These are phyloP conservation scores for Zangia roseola DNA, from an alignment of 768 basidiomycete species.

Conservation along the genomic window DNA sequence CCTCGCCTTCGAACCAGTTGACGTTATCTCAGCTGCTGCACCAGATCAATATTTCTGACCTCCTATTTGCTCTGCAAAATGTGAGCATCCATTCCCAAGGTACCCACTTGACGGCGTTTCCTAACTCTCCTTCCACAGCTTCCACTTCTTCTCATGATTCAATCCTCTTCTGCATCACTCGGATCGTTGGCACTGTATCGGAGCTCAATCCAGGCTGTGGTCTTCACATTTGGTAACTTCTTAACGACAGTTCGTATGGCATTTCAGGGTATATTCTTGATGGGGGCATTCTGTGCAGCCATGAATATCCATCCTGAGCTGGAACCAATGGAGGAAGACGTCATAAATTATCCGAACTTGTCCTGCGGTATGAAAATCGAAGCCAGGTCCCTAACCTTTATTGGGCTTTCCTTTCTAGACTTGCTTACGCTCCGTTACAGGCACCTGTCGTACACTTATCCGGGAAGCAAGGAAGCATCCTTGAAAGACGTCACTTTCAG, in stretches of 20 bases:
- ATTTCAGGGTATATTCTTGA: constrained; percentile 84
- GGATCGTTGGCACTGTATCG: constrained; percentile 84
- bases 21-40: constrained; percentile 47
- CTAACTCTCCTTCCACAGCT: constrained; percentile 45
- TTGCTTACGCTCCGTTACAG: constrained; percentile 33
- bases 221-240: constrained; percentile 63
- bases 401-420: constrained; percentile 8
- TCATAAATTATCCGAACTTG: constrained; percentile 45
- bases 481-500: constrained; percentile 68
- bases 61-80: constrained; percentile 66
- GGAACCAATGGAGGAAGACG: constrained; percentile 56
- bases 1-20: constrained; percentile 35
- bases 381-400: constrained; percentile 50
- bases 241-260: constrained; percentile 65
- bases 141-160: constrained; percentile 69
- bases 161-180: constrained; percentile 70
- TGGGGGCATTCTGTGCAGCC: constrained; percentile 83
- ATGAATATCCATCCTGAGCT: constrained; percentile 67
- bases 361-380: constrained; percentile 67
- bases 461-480: constrained; percentile 65
- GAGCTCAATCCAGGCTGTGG: constrained; percentile 68
- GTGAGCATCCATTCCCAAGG: constrained; percentile 40
- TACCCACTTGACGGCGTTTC: constrained; percentile 5
- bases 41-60: constrained; percentile 61
- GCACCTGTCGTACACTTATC: constrained; percentile 75